Conservation (phyloP, 176 grass and related monocot genomes). For the Leersia perrieri region DNA sequence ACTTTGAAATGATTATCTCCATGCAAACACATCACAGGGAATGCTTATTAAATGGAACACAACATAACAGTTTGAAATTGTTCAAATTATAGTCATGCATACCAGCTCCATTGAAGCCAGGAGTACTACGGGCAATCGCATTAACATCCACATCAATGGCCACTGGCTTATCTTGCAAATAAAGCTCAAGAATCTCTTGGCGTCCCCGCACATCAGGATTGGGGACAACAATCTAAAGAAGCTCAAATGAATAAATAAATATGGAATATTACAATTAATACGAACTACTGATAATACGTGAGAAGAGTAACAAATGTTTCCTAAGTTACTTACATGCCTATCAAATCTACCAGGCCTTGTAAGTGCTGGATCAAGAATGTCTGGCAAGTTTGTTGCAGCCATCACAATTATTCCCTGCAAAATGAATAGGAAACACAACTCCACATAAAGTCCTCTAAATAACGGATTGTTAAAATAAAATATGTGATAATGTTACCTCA, state of each 20-base stretch:
- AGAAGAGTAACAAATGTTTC: background rate
- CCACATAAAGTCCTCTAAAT: background rate
- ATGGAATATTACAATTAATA: background rate
- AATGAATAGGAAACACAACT: slow-evolving; percentile 24
- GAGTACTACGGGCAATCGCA: slow-evolving; percentile 84
- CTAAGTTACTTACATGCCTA: slow-evolving; percentile 87
- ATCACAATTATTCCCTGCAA: slow-evolving; percentile 95
- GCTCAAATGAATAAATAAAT: background rate
- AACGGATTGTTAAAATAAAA: background rate
- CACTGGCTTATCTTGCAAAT: slow-evolving; percentile 95
- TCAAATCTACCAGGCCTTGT: slow-evolving; percentile 99
- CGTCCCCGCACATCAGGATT: slow-evolving; percentile 85
- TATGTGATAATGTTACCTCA: slow-evolving; percentile 56
- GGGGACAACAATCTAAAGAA: slow-evolving; percentile 85
- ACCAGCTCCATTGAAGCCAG: slow-evolving; percentile 99
- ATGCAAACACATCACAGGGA: background rate
- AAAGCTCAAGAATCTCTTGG: slow-evolving; percentile 94
- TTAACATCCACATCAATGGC: slow-evolving; percentile 80
- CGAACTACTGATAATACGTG: background rate
- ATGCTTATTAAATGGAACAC: background rate
- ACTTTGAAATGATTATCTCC: background rate
- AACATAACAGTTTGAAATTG: background rate
- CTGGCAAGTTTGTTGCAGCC: slow-evolving; percentile 96
- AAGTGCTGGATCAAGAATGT: slow-evolving; percentile 98
- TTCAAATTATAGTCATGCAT: slow-evolving; percentile 7